phyloP scores from a whole-genome alignment of 2,329 filamentous ascomycete species.

The Tricladium varicosporioides region DNA sequence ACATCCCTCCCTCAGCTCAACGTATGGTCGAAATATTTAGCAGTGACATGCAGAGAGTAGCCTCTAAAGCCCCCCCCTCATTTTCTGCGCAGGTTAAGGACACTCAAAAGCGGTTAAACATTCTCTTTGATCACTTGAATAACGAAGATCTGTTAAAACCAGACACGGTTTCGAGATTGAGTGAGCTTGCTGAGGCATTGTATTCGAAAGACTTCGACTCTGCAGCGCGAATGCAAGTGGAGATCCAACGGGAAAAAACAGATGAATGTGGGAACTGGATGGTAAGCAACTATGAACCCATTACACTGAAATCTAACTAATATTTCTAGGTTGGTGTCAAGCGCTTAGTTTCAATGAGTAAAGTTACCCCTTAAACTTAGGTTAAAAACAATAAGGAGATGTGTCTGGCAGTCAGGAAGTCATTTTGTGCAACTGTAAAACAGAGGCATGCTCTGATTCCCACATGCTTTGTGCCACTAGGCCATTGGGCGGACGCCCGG shows the following conservation, averaged over 20 bases:
- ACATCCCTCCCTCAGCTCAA: constrained; percentile 76
- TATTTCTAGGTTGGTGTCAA: constrained; percentile 66
- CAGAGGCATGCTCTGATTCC: background rate
- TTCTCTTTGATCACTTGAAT: constrained; percentile 97
- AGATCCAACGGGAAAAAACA: constrained; percentile 73
- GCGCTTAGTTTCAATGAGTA: constrained; percentile 76
- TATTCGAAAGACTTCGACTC: constrained; percentile 66
- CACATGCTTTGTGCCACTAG: background rate
- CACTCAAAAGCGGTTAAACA: constrained; percentile 85
- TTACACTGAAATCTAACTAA: constrained; percentile 39
- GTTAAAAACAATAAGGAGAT: background rate
- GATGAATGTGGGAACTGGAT: constrained; percentile 86
- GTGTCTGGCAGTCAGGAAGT: background rate
- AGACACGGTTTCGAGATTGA: constrained; percentile 69
- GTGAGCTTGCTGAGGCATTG: constrained; percentile 63
- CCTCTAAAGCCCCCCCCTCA: constrained; percentile 77
- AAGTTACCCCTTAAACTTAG: constrained; percentile 55
- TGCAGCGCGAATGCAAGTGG: constrained; percentile 67
- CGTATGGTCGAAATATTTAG: constrained; percentile 78
- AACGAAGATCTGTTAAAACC: constrained; percentile 87
- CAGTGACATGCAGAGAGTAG: constrained; percentile 85
- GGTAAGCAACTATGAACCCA: constrained; percentile 52
- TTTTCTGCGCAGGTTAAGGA: constrained; percentile 90
- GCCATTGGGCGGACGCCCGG: too few species aligned
- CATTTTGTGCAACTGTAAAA: background rate